Conservation (phyloP, 805 yeast species). For the Hagleromyces aurorensis region DNA sequence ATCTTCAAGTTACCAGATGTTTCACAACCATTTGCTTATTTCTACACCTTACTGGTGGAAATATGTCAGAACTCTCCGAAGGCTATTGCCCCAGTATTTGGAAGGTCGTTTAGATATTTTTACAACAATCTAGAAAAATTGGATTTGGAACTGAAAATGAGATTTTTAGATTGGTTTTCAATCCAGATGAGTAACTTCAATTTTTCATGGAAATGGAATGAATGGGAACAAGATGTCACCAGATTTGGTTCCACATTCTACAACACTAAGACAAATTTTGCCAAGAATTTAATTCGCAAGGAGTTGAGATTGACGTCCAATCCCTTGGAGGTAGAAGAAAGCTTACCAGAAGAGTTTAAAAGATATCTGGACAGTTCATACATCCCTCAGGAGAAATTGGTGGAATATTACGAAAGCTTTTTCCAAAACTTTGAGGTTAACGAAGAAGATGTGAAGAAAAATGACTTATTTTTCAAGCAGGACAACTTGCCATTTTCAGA, state of each 20-base stretch:
- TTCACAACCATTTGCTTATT: conserved; percentile 65
- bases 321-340: conserved; percentile 52
- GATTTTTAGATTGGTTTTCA: conserved; percentile 85
- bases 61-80: conserved; percentile 76
- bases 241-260: conserved; percentile 38
- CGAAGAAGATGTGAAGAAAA: conserved; percentile 26
- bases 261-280: conserved; percentile 69
- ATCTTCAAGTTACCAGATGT: conserved; percentile 67
- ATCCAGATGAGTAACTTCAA: conserved; percentile 89
- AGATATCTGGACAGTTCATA: conserved; percentile 40
- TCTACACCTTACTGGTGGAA: conserved; percentile 75
- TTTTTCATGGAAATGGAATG: conserved; percentile 97
- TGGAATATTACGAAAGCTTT: conserved; percentile 32
- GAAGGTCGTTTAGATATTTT: conserved; percentile 80
- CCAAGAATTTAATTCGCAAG: conserved; percentile 71
- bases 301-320: conserved; percentile 79
- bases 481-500: conserved; percentile 32
- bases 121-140: conserved; percentile 57
- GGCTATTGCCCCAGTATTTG: conserved; percentile 89
- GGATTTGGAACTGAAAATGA: conserved; percentile 67
- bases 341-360: conserved; percentile 56
- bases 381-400: conserved; percentile 30
- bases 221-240: conserved; percentile 67
- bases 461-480: conserved; percentile 34
- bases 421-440: conserved; percentile 20